Evolutionary conservation across 2,329 filamentous ascomycete species (phyloP).

Genomic region (Hypoxylon sp.): DNA sequence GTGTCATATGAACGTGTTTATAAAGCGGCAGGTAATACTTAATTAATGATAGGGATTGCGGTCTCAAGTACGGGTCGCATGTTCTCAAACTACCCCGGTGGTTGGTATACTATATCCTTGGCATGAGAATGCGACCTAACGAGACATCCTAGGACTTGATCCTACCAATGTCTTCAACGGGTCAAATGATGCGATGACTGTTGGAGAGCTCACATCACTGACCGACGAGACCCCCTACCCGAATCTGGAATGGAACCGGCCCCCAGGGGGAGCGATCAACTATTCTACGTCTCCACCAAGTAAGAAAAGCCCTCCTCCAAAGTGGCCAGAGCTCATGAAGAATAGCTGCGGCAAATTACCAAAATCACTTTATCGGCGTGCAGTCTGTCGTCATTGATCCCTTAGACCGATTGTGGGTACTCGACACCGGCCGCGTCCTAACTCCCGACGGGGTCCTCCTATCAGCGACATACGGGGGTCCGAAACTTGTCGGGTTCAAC

Average conservation of each 20-base stretch:
- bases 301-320: conserved; percentile 9
- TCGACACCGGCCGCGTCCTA: conserved; percentile 62
- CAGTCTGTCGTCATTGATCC: conserved; percentile 66
- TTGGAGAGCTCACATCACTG: conserved; percentile 53
- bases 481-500: conserved; percentile 64
- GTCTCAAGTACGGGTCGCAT: conserved; percentile 64
- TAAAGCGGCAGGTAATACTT: background rate
- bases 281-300: conserved; percentile 60
- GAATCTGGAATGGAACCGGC: conserved; percentile 58
- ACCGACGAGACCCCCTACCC: conserved; percentile 47
- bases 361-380: conserved; percentile 61
- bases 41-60: conserved; percentile 56
- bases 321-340: background rate
- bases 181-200: conserved; percentile 57
- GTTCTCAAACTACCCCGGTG: conserved; percentile 65
- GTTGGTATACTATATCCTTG: conserved; percentile 18
- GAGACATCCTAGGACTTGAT: conserved; percentile 57
- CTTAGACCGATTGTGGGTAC: conserved; percentile 64
- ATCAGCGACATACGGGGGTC: conserved; percentile 60
- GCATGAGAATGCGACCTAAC: background rate
- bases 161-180: conserved; percentile 59
- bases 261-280: conserved; percentile 62
- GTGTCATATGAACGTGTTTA: background rate
- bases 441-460: conserved; percentile 59
- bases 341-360: conserved; percentile 59